A percentile compares a stretch with the other conserved stretches of the same genome.
Evolutionary conservation across 2,329 filamentous ascomycete genomes (phyloP).

Genomic region (Pseudogymnoascus sp.): DNA sequence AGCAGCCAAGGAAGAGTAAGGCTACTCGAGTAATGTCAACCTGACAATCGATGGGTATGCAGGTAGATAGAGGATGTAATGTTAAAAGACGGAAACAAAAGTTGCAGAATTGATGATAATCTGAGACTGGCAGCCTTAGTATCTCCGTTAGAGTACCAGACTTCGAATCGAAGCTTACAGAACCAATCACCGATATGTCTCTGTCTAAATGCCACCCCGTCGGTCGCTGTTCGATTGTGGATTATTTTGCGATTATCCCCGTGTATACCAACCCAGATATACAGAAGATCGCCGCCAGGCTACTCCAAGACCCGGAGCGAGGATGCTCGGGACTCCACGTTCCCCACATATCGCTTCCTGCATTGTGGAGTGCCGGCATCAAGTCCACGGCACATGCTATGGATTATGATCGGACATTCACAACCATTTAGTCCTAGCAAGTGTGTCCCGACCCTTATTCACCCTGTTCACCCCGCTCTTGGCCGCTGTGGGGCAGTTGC

Average conservation of each 20-base stretch:
- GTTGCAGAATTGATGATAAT: not conserved
- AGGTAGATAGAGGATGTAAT: not conserved
- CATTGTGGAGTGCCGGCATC: not conserved
- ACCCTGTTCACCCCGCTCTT: conserved; percentile 4
- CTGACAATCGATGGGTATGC: not conserved
- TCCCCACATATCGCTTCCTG: not conserved
- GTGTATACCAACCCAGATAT: not conserved
- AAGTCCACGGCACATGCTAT: not conserved
- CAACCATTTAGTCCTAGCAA: not conserved
- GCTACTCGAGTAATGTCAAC: not conserved
- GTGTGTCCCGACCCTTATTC: not conserved
- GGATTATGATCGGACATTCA: conserved; percentile 1
- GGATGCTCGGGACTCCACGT: not conserved
- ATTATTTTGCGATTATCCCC: not conserved
- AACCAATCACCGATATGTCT: conserved; percentile 2
- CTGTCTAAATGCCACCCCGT: not conserved
- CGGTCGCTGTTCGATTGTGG: not conserved
- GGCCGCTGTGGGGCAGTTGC: not conserved
- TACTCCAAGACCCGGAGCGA: not conserved
- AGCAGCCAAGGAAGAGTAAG: not conserved
- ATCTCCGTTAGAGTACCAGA: not conserved
- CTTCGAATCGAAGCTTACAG: not conserved
- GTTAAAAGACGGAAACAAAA: not conserved
- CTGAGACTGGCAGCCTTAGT: not conserved
- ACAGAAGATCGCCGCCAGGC: not conserved